phyloP scores from a whole-genome alignment of 139 green algal species.

The Chlamydomonas sphaeroides region DNA sequence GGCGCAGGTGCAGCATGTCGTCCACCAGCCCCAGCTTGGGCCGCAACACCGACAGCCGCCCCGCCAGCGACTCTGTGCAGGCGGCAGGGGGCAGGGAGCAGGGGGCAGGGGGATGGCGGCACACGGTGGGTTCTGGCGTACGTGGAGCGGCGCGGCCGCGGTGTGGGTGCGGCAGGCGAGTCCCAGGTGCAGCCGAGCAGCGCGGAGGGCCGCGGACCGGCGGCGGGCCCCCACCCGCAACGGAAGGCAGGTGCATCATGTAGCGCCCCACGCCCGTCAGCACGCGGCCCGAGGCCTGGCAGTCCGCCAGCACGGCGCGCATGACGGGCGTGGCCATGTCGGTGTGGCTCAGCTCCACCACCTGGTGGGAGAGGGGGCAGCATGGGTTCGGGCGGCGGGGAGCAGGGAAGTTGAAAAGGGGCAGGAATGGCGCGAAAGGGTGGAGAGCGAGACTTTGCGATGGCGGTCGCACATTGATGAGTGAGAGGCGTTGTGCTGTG shows the following conservation, averaged over 20 bases:
- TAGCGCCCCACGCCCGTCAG: constrained; percentile 35
- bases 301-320: constrained; percentile 13
- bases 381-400: background rate
- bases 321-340: constrained; percentile 11
- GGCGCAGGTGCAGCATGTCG: constrained; percentile 39
- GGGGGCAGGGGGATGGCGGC: background rate
- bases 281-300: constrained; percentile 13
- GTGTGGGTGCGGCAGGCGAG: too few relatives aligned
- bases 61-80: constrained; percentile 11
- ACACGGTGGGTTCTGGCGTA: too few relatives aligned
- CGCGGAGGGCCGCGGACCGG: too few relatives aligned
- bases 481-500: too few relatives aligned
- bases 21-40: constrained; percentile 38
- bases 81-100: background rate
- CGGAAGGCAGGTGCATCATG: constrained; percentile 21
- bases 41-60: constrained; percentile 40
- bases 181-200: too few relatives aligned
- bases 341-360: constrained; percentile 29
- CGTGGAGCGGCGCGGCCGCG: too few relatives aligned
- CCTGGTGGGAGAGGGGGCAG: background rate
- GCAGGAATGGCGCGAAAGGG: too few relatives aligned
- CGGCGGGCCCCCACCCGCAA: too few relatives aligned
- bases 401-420: too few relatives aligned
- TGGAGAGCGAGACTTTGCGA: background rate
- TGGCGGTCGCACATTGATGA: too few relatives aligned